These are phyloP conservation scores for Debaryomyces udenii DNA, from an alignment of 1,139 yeast genomes.

Conservation along the genomic window DNA sequence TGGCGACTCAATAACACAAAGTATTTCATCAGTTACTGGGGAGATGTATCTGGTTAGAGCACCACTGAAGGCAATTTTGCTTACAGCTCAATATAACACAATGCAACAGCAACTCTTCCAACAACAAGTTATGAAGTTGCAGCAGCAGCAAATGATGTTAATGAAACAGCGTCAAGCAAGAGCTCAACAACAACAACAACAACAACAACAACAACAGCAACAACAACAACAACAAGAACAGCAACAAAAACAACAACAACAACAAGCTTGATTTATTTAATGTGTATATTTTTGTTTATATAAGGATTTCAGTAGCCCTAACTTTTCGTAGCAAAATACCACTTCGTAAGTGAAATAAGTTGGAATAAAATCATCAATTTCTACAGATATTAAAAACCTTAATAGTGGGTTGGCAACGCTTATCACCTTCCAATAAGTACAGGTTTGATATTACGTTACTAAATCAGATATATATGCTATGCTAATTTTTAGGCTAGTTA, in stretches of 20 bases:
- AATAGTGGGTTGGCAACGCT: no score
- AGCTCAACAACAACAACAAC: slow-evolving; percentile 38
- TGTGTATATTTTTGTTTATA: background rate
- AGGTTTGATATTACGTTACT: no score
- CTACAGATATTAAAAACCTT: no score
- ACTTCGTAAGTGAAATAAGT: no score
- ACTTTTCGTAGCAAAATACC: background rate
- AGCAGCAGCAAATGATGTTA: slow-evolving; percentile 33
- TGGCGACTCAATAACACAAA: slow-evolving; percentile 43
- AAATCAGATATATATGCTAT: background rate
- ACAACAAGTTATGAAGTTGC: slow-evolving; percentile 50
- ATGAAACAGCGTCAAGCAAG: slow-evolving; percentile 35
- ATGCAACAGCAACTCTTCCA: slow-evolving; percentile 54
- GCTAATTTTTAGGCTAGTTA: slow-evolving; percentile 12
- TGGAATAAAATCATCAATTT: no score
- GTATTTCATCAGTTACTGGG: slow-evolving; percentile 56
- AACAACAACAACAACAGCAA: slow-evolving; percentile 30
- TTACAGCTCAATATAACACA: slow-evolving; percentile 48
- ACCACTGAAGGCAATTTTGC: slow-evolving; percentile 54
- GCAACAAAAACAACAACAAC: slow-evolving; percentile 11
- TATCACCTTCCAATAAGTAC: no score
- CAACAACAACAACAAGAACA: slow-evolving; percentile 21
- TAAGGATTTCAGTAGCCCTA: no score
- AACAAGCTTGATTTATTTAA: slow-evolving; percentile 1
- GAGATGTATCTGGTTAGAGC: slow-evolving; percentile 62